Percentiles rank a stretch among this genome's conserved stretches.
phyloP scores from a whole-genome alignment of 257 asterid genomes.

The Solanum neorickii region DNA sequence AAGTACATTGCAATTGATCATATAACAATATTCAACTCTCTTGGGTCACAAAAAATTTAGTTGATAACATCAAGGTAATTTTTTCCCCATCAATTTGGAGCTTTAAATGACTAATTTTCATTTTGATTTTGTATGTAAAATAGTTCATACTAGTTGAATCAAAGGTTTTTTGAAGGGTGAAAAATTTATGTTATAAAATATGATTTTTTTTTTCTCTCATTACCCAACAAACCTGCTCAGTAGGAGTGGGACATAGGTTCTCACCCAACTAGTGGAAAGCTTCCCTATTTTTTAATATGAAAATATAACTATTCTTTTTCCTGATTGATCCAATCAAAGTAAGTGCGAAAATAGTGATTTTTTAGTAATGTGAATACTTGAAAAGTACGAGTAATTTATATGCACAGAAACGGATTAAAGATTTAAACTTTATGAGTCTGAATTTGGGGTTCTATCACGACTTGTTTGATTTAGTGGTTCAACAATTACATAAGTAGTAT shows the following conservation, averaged over 20 bases:
- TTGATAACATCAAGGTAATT: not conserved
- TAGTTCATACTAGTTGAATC: not conserved
- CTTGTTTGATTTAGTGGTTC: not conserved
- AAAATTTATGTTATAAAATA: not conserved
- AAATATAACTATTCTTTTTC: not conserved
- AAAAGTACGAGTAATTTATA: not conserved
- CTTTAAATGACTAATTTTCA: not conserved
- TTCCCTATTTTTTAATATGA: no score
- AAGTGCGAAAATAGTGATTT: not conserved
- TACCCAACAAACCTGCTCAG: not conserved
- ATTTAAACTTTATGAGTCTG: not conserved
- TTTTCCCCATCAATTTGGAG: not conserved
- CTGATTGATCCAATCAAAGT: not conserved
- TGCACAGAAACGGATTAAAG: not conserved
- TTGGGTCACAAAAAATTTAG: not conserved
- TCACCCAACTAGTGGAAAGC: not conserved
- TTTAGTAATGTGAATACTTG: not conserved
- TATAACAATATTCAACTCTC: not conserved
- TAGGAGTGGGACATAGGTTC: no score
- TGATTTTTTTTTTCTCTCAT: not conserved
- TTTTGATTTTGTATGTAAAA: not conserved
- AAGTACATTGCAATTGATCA: not conserved
- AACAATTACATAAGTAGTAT: not conserved
- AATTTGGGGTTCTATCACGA: not conserved
- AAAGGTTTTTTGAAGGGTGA: no score